phyloP scores from a whole-genome alignment of 306 rosid genomes.

The Heteromeles arbutifolia region DNA sequence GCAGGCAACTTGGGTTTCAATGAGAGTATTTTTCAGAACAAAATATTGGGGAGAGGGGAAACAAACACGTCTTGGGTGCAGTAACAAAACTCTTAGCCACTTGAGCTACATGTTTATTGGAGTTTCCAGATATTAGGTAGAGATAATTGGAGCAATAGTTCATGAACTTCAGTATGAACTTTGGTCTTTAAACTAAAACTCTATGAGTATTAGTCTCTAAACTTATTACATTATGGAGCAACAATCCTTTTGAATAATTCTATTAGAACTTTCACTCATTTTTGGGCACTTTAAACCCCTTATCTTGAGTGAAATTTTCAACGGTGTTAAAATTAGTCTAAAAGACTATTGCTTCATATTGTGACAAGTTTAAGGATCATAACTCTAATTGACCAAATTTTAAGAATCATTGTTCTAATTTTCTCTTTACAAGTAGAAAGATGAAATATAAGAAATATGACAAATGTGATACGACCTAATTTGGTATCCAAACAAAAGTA shows the following conservation, averaged over 20 bases:
- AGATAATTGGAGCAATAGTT: background rate
- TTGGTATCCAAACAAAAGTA: background rate
- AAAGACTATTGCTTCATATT: too few species aligned
- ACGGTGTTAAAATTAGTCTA: too few species aligned
- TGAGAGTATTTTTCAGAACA: too few species aligned
- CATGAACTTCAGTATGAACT: too few species aligned
- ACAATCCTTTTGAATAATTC: too few species aligned
- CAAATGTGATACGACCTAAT: background rate
- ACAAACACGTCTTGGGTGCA: too few species aligned
- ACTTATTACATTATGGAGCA: background rate
- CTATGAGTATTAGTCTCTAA: background rate
- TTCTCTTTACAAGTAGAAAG: too few species aligned
- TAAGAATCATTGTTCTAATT: too few species aligned
- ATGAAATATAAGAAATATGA: background rate
- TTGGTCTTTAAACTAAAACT: too few species aligned
- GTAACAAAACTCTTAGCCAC: background rate
- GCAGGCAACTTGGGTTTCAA: background rate
- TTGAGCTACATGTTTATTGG: too few species aligned
- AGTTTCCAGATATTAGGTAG: background rate
- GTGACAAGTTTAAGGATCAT: fast-evolving
- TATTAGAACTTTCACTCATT: background rate
- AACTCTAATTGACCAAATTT: too few species aligned
- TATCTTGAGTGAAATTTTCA: background rate
- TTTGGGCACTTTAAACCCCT: background rate
- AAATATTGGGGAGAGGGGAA: too few species aligned